Conservation (phyloP, 129 eudicot genomes). For the Mikania micrantha region DNA sequence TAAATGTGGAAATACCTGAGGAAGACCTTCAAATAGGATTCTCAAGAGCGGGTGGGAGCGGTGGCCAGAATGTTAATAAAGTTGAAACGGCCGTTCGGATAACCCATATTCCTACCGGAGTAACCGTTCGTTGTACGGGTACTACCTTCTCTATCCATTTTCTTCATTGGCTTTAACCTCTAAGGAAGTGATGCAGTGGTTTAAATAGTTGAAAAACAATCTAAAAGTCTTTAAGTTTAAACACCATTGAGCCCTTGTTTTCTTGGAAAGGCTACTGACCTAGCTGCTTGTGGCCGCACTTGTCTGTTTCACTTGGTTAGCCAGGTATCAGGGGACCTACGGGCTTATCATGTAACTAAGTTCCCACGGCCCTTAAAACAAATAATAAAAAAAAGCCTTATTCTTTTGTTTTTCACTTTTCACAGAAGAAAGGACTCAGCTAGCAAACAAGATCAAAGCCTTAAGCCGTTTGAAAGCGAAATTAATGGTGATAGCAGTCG, state of each 20-base stretch:
- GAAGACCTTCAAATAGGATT: constrained; percentile 77
- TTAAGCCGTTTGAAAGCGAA: constrained; percentile 88
- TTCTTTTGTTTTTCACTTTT: no score
- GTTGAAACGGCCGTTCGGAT: constrained; percentile 96
- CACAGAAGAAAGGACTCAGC: constrained; percentile 78
- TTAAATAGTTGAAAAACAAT: no score
- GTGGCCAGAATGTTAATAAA: constrained; percentile 96
- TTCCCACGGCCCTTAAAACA: no score
- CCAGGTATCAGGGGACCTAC: no score
- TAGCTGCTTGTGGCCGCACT: no score
- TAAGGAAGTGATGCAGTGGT: no score
- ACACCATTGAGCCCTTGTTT: no score
- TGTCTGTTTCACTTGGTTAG: no score
- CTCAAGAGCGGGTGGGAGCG: constrained; percentile 91
- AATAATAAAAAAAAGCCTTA: no score
- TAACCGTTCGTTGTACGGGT: constrained; percentile 90
- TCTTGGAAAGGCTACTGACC: no score
- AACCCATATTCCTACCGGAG: constrained; percentile 96
- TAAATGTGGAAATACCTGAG: constrained; percentile 83
- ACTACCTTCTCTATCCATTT: background rate
- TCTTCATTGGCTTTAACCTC: background rate
- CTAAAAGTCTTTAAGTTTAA: no score
- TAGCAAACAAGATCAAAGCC: constrained; percentile 78
- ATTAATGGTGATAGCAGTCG: constrained; percentile 72
- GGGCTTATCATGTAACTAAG: no score